Evolutionary conservation across 495 filamentous ascomycete species (phyloP).

Genomic region (Terfezia boudieri): DNA sequence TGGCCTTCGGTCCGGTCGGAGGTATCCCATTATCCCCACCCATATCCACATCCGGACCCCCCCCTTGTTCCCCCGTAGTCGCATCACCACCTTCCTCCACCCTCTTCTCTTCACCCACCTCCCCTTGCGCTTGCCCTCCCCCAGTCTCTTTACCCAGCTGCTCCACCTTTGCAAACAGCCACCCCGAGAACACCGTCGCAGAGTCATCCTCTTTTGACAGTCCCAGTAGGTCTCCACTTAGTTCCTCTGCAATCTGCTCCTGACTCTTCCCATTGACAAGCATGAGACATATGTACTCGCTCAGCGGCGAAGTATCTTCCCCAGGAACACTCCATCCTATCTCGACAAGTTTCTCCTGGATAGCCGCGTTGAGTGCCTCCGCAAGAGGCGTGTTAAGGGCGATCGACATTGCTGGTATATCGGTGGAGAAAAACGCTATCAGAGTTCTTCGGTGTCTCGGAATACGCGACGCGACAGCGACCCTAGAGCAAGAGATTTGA

Average conservation of each 20-base stretch:
- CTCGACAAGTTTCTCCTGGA: conserved; percentile 88
- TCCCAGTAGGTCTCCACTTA: conserved; percentile 68
- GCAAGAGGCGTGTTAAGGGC: conserved; percentile 41
- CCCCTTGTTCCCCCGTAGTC: conserved; percentile 17
- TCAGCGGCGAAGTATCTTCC: conserved; percentile 59
- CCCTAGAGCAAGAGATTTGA: background rate
- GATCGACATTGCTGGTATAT: background rate
- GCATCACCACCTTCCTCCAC: conserved; percentile 18
- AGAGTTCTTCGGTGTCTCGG: conserved; percentile 13
- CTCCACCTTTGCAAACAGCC: conserved; percentile 74
- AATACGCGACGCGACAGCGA: conserved; percentile 44
- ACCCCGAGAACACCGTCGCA: conserved; percentile 62
- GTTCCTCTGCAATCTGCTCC: conserved; percentile 67
- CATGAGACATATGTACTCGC: conserved; percentile 94
- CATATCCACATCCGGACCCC: conserved; percentile 35
- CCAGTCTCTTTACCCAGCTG: conserved; percentile 28
- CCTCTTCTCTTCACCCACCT: conserved; percentile 32
- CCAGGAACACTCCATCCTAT: conserved; percentile 71
- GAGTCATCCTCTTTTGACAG: conserved; percentile 64
- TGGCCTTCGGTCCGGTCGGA: conserved; percentile 84
- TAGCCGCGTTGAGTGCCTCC: conserved; percentile 50
- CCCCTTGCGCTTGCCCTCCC: background rate
- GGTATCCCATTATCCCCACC: conserved; percentile 23
- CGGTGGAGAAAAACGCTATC: no score
- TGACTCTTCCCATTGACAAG: conserved; percentile 82